Base-by-base conservation (phyloP, 352 stramenopile species). In the Aphanomyces astaci region DNA sequence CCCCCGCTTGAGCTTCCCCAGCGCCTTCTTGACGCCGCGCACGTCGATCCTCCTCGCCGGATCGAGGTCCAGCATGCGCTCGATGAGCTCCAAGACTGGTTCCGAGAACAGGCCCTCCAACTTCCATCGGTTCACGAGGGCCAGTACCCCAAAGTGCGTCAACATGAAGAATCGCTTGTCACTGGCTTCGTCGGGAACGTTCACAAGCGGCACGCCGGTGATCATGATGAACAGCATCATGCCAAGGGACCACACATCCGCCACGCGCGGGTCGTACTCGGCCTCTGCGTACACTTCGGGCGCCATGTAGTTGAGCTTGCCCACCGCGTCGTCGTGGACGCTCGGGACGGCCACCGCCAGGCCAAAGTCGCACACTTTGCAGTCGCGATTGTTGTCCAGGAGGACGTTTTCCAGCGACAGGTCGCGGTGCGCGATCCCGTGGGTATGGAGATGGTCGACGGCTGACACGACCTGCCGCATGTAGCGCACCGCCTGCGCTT, bases 121-220 rank as follows among this genome's bases (percentile, higher is more conserved):
- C 0, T 76, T 74, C 87, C 87, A 95, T 0, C 76, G 78, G 39
- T 75, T 71, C 57, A 96, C 82, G 64, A 96, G 79, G 0, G 87
- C 79, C 67, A 81, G 76, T 59, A 96, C 76, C 11, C 85, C 82
- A 57, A 84, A 72, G 60, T 90, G 89, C 19, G 72, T 73, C 43
- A 96, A 80, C 74, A 96, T 95, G 39, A 76, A 78, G 73, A 96
- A 98, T 45, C 94, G 83, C n/a, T 78, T 64, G 76, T 98, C 95
- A 32, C 80, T 82, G 7, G 48, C 48, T 22, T 71, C 39, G 39
- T 78, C 80, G 2, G 95, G 89, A 71, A 81, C 79, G 72, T 98
- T 90, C 60, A 97, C 97, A 7, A 93, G 92, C 25, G 92, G 92
- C n/a, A 96, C 87, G 48, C 68, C 68, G 43, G 68, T 71, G 25